Evolutionary conservation across 1,284 basidiomycete species (phyloP), one percentile per base, ranked within the genome.

Genomic region (Ustilago xerochloae): DNA sequence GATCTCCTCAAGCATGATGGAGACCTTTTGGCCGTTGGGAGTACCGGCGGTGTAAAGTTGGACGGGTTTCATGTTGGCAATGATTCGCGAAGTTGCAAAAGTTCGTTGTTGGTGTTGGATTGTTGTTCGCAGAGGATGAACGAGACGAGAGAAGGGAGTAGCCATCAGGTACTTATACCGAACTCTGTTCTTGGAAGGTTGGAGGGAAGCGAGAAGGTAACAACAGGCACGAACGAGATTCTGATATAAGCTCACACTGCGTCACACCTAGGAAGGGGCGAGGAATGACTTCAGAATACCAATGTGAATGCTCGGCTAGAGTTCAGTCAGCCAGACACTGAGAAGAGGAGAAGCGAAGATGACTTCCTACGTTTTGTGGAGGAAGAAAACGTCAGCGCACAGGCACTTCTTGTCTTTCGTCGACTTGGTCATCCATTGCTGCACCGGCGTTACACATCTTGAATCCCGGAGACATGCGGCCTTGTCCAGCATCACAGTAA

Each of bases 21-120:
- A 99, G 85, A 96, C 92, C 7, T 90, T 90, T 86, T 99, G 99
- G 95, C 97, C 99, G 54, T 84, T 84, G 0, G 93, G 78, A n/a
- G 78, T 80, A 38, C 55, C 62, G 12, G 63, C 62, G 13, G 78
- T 80, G 66, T 71, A 80, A 46, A 80, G 58, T 28, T 73, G 52
- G 8, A 80, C 38, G 18, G 78, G 75, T 65, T 80, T 67, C 65
- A 75, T 71, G 28, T 20, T 66, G 47, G 50, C 12, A n/a, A 38
- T 10, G 28, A 53, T 38, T 16, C 36, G 29, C 15, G 59, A 57
- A 1, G 59, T 54, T 15, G 53, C 39, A 20, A 63, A 52, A 1
- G 28, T 10, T 32, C 59, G 33, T 10, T 33, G 20, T 47, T n/a
- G 38, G 35, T 4, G 1, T 30, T 15, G 26, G 20, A 15, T 13